Base-by-base conservation (phyloP, 2,329 filamentous ascomycete genomes). In the Ambrosiella beaveri region DNA sequence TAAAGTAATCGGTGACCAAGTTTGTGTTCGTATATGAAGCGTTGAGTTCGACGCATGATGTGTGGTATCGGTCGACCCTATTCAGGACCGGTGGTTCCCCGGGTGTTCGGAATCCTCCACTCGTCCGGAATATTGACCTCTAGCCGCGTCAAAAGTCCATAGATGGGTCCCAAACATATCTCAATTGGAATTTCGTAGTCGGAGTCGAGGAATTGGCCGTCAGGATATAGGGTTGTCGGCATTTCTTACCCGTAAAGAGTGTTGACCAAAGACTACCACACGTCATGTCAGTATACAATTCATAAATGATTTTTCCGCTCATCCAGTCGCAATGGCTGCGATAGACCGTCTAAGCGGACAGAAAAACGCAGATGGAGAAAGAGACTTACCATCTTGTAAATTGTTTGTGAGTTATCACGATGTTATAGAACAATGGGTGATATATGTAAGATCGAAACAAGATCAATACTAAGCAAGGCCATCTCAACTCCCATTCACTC, bases 201-300 rank as follows among this genome's bases (percentile, higher is more conserved):
- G 9, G 19, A 44, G n/a, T 37, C 8, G 15, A 19, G 9, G 12
- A 45, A 7, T 40, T 44, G 7, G 19, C 19, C 15, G 44, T 15
- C 3, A 40, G 15, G 38, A 19, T 40, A 19, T 41, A 13, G 17
- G 13, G 13, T 7, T 8, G 17, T 49, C 7, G 38, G 27, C 36
- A 27, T 13, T 36, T 74, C 76, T 72, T 77, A 75, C 78, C 79
- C 78, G 76, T 81, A 81, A 69, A 88, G 66, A 68, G 73, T 66
- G 68, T 66, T 68, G 69, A 70, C 68, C 67, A 66, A 61, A 62
- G 69, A 67, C 71, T 74, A 37, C 54, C 44, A 41, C 54, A 59
- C 9, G 17, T 11, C n/a, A 41, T 15, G 17, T 41, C 15, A 39
- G 15, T 15, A 39, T 11, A 40, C 15, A 17, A 38, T 13, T 9